Evolutionary conservation across 495 filamentous ascomycete genomes (phyloP), one percentile per base, ranked within the genome.

Genomic region (Aeminium ludgeri): DNA sequence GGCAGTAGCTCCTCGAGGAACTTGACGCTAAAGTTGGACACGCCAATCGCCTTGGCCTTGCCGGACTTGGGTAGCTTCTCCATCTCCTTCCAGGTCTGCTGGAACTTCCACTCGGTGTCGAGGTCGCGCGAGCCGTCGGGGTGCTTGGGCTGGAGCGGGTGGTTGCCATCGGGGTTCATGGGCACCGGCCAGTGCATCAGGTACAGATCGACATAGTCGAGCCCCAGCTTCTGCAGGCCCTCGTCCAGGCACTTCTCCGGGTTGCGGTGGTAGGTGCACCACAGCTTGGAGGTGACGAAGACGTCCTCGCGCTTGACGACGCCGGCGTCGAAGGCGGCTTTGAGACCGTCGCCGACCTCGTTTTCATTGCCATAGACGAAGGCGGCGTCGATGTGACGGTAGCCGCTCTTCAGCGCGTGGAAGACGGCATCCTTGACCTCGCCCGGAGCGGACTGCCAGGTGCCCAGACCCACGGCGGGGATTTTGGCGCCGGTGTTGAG

Each of bases 181-280:
- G 80, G 72, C 35, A 85, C 61, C 2, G 83, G 80, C 82, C 82
- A 87, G 60, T 92, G 82, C 55, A 74, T 65, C 46, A 92, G 63
- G 53, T 78, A 86, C 42, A 92, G 60, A 58, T 92, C 85, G 6
- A 92, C 67, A 59, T 92, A 91, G 41, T 82, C 74, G 43, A 86
- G 56, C 20, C 77, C 76, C 38, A 92, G 57, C 35, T 67, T 67
- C 59, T 74, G 72, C 52, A 93, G 63, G 46, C 74, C 79, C 59
- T 73, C 68, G 44, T 87, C 71, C 13, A 91, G 59, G 1, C 67
- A 74, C 36, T 76, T 61, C 58, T 79, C 73, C 12, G 76, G 73
- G 1, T 76, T 66, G 8, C 65, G 68, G 55, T 77, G 74, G 59
- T 76, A 87, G 15, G 82, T 83, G 50, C 72, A 76, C 83, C 82